Evolutionary conservation across 768 basidiomycete species (phyloP).

Genomic region (Leccinellum luteum): DNA sequence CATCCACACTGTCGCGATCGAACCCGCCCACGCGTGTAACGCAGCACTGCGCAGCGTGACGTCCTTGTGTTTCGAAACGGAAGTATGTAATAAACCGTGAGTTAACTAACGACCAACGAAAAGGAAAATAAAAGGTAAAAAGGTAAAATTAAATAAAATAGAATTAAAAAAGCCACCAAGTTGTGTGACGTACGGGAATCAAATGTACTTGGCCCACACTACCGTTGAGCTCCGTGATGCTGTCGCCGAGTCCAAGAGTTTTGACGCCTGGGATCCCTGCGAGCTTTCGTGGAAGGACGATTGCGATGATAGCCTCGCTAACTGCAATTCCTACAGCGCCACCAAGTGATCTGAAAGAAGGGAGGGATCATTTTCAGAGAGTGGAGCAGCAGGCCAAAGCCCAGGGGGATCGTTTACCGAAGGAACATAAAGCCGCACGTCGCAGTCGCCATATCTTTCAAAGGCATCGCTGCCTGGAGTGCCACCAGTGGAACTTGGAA

Average conservation of each 20-base stretch:
- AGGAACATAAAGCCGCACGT: slow-evolving; percentile 72
- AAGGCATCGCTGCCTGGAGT: slow-evolving; percentile 84
- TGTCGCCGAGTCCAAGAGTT: slow-evolving; percentile 30
- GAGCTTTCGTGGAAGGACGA: slow-evolving; percentile 41
- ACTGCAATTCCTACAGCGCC: slow-evolving; percentile 71
- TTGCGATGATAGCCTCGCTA: slow-evolving; percentile 67
- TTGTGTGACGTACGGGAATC: slow-evolving; percentile 9
- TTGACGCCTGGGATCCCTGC: slow-evolving; percentile 30
- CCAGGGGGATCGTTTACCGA: slow-evolving; percentile 37
- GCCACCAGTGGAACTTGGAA: slow-evolving; percentile 70
- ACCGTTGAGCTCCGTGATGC: slow-evolving; percentile 41
- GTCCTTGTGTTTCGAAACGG: not conserved
- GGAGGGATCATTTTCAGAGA: not conserved
- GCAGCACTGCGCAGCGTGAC: slow-evolving; percentile 32
- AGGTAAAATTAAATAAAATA: too few species aligned
- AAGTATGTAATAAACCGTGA: not conserved
- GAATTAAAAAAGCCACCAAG: not conserved
- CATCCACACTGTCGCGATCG: slow-evolving; percentile 64
- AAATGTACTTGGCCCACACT: slow-evolving; percentile 41
- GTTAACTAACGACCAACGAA: not conserved
- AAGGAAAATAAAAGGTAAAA: not conserved
- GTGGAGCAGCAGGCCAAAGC: not conserved
- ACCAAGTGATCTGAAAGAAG: slow-evolving; percentile 53
- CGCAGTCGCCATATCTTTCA: slow-evolving; percentile 81
- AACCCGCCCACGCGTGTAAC: slow-evolving; percentile 60